phyloP scores from a whole-genome alignment of 805 yeast species.

The Ogataea pilisensis region DNA sequence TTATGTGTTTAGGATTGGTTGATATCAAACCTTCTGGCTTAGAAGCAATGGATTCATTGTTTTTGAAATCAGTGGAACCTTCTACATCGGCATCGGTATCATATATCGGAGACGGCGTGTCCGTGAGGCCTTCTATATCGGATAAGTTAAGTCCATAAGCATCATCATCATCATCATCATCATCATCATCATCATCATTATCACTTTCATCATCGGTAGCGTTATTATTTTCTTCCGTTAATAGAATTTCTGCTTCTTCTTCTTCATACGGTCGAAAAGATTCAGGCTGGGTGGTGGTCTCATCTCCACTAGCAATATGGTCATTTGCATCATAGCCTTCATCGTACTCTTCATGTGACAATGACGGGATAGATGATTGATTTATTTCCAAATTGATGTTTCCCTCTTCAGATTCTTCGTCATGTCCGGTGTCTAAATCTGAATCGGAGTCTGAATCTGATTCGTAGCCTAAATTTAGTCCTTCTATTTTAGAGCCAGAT shows the following conservation, averaged over 20 bases:
- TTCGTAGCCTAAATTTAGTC: slow-evolving; percentile 14
- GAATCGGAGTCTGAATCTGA: slow-evolving; percentile 2
- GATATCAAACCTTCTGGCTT: too few species aligned
- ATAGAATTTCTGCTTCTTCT: not conserved
- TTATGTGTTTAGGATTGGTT: not conserved
- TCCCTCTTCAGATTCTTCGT: slow-evolving; percentile 5
- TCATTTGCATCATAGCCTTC: too few species aligned
- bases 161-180: not conserved
- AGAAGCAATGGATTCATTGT: too few species aligned
- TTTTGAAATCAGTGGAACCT: too few species aligned
- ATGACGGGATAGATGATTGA: too few species aligned
- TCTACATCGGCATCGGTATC: too few species aligned
- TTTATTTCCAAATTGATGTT: too few species aligned
- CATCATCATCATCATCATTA: slow-evolving; percentile 1
- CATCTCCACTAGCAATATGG: too few species aligned
- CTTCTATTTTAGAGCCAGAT: slow-evolving; percentile 4
- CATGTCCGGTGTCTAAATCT: slow-evolving; percentile 4
- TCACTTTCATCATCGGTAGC: not conserved
- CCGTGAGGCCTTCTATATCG: not conserved
- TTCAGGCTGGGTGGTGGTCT: too few species aligned
- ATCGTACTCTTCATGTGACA: too few species aligned
- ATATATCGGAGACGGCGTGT: too few species aligned
- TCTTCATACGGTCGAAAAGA: too few species aligned
- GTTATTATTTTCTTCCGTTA: not conserved
- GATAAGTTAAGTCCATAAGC: not conserved